Evolutionary conservation across 371 early-diverging fungal genomes (phyloP).

Genomic region (Mucor circinelloides): DNA sequence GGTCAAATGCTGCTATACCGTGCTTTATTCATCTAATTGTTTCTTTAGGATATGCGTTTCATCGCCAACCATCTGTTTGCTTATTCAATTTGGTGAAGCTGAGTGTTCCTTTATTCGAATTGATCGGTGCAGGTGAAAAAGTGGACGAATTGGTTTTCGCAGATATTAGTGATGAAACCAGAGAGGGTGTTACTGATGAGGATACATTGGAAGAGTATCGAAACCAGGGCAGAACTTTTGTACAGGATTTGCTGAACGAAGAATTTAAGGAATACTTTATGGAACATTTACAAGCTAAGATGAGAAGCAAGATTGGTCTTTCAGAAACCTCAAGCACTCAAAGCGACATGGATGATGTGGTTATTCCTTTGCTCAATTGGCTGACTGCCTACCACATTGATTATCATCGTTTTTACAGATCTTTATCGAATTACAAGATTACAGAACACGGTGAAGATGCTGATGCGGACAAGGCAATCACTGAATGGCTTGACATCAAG

Average conservation of each 20-base stretch:
- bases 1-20: not conserved
- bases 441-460: constrained; percentile 40
- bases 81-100: constrained; percentile 82
- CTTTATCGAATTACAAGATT: constrained; percentile 47
- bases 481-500: constrained; percentile 33
- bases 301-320: constrained; percentile 65
- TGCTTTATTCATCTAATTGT: too few species aligned
- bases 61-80: constrained; percentile 83
- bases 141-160: constrained; percentile 42
- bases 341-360: constrained; percentile 56
- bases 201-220: constrained; percentile 26
- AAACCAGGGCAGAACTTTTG: constrained; percentile 47
- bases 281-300: constrained; percentile 46
- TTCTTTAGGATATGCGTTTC: constrained; percentile 72
- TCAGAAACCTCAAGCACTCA: constrained; percentile 9
- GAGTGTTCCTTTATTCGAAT: constrained; percentile 65
- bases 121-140: constrained; percentile 64
- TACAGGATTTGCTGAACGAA: constrained; percentile 47
- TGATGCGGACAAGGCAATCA: constrained; percentile 39
- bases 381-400: constrained; percentile 63
- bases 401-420: constrained; percentile 76
- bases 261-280: constrained; percentile 59
- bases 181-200: constrained; percentile 29
- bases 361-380: constrained; percentile 74
- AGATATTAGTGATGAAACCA: constrained; percentile 36